Evolutionary conservation across 2,329 filamentous ascomycete species (phyloP).

Genomic region (Aspergillus bombycis): DNA sequence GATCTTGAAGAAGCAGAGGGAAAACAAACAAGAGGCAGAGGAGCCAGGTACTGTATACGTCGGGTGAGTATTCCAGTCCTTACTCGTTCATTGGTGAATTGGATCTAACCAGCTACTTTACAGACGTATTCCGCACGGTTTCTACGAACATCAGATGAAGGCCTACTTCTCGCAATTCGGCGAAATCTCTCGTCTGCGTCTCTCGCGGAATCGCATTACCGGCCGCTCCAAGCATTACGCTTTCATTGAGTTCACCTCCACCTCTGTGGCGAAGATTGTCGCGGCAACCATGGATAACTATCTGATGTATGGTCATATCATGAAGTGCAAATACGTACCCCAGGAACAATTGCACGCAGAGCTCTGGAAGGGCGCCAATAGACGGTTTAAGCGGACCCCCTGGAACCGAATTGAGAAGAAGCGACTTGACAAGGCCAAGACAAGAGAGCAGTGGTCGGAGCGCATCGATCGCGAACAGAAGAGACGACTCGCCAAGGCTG

Average conservation of each 20-base stretch:
- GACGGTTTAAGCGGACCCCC: constrained; percentile 84
- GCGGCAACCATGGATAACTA: constrained; percentile 98
- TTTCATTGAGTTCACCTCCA: constrained; percentile 82
- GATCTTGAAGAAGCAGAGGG: constrained; percentile 55
- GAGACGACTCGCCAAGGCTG: constrained; percentile 68
- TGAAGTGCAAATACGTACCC: constrained; percentile 82
- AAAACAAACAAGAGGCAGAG: constrained; percentile 44
- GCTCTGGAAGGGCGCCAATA: constrained; percentile 88
- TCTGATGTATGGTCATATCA: constrained; percentile 88
- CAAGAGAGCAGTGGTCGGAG: constrained; percentile 76
- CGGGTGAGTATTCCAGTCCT: constrained; percentile 53
- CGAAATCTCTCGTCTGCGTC: constrained; percentile 72
- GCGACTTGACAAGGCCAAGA: constrained; percentile 71
- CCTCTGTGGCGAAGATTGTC: constrained; percentile 85
- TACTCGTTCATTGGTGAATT: constrained; percentile 11
- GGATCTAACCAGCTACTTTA: constrained; percentile 19
- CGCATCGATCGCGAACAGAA: constrained; percentile 73
- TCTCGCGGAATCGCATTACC: constrained; percentile 90
- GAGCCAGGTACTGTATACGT: constrained; percentile 82
- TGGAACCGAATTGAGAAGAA: constrained; percentile 83
- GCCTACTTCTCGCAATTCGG: constrained; percentile 95
- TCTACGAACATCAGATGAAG: constrained; percentile 95
- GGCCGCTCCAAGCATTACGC: constrained; percentile 92
- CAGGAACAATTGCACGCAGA: constrained; percentile 76
- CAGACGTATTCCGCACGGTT: constrained; percentile 84